A percentile compares a stretch with the other conserved stretches of the same genome.
Evolutionary conservation across 2,329 filamentous ascomycete genomes (phyloP).

Genomic region (Tolypocladium inflatum): DNA sequence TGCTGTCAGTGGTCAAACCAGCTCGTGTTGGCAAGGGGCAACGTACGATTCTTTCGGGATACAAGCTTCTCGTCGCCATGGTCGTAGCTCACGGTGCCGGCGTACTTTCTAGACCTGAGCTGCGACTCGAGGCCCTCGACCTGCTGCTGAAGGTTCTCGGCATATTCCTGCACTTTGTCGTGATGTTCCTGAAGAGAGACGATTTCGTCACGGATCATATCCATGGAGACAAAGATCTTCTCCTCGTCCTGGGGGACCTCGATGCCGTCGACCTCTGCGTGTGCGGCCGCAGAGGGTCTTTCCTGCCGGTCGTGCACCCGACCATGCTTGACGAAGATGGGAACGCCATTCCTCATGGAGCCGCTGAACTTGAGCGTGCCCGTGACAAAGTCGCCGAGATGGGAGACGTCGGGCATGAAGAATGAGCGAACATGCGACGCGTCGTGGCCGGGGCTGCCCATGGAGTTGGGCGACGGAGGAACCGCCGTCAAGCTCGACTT

Average conservation of each 20-base stretch:
- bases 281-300: constrained; percentile 22
- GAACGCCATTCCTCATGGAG: constrained; percentile 41
- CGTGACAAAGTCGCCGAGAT: constrained; percentile 48
- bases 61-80: constrained; percentile 34
- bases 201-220: constrained; percentile 52
- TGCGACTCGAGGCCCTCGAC: constrained; percentile 40
- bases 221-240: constrained; percentile 50
- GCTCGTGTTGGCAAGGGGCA: not conserved
- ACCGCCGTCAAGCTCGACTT: constrained; percentile 32
- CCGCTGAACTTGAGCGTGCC: constrained; percentile 43
- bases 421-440: constrained; percentile 40
- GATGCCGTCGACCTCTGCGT: constrained; percentile 41
- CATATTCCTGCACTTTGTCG: constrained; percentile 44
- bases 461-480: constrained; percentile 24
- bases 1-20: constrained; percentile 4
- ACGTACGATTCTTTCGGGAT: constrained; percentile 48
- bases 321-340: constrained; percentile 45
- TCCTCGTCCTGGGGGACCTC: constrained; percentile 44
- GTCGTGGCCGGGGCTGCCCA: constrained; percentile 23
- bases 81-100: constrained; percentile 31
- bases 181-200: constrained; percentile 46
- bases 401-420: constrained; percentile 42
- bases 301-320: constrained; percentile 35
- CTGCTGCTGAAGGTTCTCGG: constrained; percentile 41
- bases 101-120: constrained; percentile 33